phyloP scores from a whole-genome alignment of 805 yeast genomes.

The Babjeviella inositovora region DNA sequence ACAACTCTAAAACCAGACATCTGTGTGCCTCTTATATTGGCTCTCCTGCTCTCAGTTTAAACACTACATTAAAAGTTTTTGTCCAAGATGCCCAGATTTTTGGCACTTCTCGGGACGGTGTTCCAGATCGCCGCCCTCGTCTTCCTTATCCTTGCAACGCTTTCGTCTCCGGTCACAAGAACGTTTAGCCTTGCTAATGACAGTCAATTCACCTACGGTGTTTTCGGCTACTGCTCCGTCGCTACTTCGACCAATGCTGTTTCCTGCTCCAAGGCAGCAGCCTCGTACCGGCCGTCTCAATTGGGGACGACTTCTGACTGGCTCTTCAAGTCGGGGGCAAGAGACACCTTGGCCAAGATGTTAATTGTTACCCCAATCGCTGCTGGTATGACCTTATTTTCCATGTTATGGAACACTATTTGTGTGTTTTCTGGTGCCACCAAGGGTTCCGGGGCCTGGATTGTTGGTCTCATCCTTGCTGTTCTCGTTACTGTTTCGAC shows the following conservation, averaged over 20 bases:
- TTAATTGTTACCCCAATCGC: constrained; percentile 53
- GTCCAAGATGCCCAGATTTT: background rate
- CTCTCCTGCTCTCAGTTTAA: no score
- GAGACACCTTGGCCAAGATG: constrained; percentile 35
- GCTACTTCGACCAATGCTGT: constrained; percentile 5
- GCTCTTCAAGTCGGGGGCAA: constrained; percentile 24
- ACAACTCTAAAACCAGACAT: no score
- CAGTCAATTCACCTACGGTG: constrained; percentile 33
- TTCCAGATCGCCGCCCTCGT: constrained; percentile 40
- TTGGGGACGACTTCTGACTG: constrained; percentile 23
- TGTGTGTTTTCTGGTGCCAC: constrained; percentile 8
- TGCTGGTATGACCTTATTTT: constrained; percentile 39
- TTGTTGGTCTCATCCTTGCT: constrained; percentile 19
- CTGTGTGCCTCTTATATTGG: no score
- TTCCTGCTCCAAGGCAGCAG: constrained; percentile 30
- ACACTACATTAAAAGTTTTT: background rate
- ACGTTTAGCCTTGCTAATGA: constrained; percentile 32
- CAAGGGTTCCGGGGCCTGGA: constrained; percentile 5
- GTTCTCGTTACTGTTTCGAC: constrained; percentile 28
- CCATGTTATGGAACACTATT: constrained; percentile 13
- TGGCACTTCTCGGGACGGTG: constrained; percentile 14
- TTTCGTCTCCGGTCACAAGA: constrained; percentile 43
- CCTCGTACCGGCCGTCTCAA: constrained; percentile 21
- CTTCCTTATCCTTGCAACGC: constrained; percentile 40
- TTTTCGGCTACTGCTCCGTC: constrained; percentile 44